A percentile compares a stretch with the other conserved stretches of the same genome.
These are phyloP conservation scores for Leucaena leucocephala DNA, from an alignment of 306 rosid genomes.

Conservation along the genomic window DNA sequence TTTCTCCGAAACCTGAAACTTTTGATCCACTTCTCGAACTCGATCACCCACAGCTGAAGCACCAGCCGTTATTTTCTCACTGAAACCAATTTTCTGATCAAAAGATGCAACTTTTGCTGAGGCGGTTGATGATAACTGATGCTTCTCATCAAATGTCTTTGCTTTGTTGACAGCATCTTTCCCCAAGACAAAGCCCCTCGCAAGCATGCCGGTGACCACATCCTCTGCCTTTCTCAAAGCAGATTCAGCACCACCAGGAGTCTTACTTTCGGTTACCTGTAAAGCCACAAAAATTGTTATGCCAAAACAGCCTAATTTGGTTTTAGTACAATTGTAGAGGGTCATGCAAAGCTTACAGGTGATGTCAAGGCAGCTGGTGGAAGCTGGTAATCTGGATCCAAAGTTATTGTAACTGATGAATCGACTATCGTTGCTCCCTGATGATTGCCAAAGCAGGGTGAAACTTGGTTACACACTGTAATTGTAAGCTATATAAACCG, in stretches of 20 bases:
- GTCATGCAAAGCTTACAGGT: conserved; percentile 52
- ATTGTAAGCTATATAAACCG: neutral
- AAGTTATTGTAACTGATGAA: conserved; percentile 68
- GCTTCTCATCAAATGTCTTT: conserved; percentile 85
- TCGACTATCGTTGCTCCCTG: conserved; percentile 99
- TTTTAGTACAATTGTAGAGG: conserved; percentile 3
- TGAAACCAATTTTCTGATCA: conserved; percentile 86
- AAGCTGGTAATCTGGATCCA: conserved; percentile 74
- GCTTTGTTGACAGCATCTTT: conserved; percentile 93
- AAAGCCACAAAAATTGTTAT: conserved; percentile 24
- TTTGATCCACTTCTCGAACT: conserved; percentile 92
- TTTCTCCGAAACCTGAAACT: conserved; percentile 94
- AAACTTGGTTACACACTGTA: conserved; percentile 17
- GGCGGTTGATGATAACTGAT: conserved; percentile 78
- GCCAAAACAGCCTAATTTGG: conserved; percentile 5
- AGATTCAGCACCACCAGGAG: conserved; percentile 66
- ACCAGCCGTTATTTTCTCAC: conserved; percentile 82
- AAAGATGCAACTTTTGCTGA: conserved; percentile 79
- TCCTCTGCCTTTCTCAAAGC: conserved; percentile 90
- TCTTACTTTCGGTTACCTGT: conserved; percentile 54
- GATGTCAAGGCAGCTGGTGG: conserved; percentile 73
- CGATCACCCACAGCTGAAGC: conserved; percentile 75
- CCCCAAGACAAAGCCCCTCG: conserved; percentile 88
- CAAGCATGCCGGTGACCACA: conserved; percentile 86
- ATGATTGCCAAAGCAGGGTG: conserved; percentile 35